Evolutionary conservation across 257 asterid genomes (phyloP), one percentile per base, ranked within the genome.

Genomic region (Cynanchum wilfordii): DNA sequence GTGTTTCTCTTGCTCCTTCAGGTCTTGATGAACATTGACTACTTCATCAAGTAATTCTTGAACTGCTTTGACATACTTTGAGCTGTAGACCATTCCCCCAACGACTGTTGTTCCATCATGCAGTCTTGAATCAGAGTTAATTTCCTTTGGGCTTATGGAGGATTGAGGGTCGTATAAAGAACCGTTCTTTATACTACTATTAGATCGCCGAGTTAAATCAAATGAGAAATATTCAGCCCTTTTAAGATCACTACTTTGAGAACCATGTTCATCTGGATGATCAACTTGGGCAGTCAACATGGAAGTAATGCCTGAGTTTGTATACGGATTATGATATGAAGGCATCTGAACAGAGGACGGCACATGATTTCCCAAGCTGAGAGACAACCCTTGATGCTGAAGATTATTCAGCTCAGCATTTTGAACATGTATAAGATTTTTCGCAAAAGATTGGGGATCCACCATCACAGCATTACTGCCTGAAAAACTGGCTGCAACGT

Each of bases 41-140:
- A 88, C 67, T 75, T 91, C 96, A 59, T 84, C 84, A 7, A 91
- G 91, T 45, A 91, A 73, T 68, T 88, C 88, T 56, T 82, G 93
- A 72, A 86, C 87, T 33, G 87, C 95, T 80, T 79, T 87, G 24
- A 89, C 87, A 82, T 85, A 87, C 57, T 79, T 88, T 11, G 90
- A 85, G 75, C 80, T 80, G 78, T 82, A 78, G 55, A 84, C 68
- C 6, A 75, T 70, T 17, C 84, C 84, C 33, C 80, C 65, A 60
- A 64, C 58, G 47, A 78, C 77, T 25, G 81, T 57, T n/a, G 81
- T 52, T 62, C 60, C 81, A 12, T 71, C 84, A 60, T 72, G 75
- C n/a, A 70, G 71, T 64, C 79, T 63, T 29, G 83, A 76, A 19
- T 65, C 75, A 66, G 82, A 73, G 57, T 77, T 67, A 20, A 76